A percentile compares a stretch with the other conserved stretches of the same genome.
phyloP scores from a whole-genome alignment of 306 rosid species.

The Vigna reflexopilosa region DNA sequence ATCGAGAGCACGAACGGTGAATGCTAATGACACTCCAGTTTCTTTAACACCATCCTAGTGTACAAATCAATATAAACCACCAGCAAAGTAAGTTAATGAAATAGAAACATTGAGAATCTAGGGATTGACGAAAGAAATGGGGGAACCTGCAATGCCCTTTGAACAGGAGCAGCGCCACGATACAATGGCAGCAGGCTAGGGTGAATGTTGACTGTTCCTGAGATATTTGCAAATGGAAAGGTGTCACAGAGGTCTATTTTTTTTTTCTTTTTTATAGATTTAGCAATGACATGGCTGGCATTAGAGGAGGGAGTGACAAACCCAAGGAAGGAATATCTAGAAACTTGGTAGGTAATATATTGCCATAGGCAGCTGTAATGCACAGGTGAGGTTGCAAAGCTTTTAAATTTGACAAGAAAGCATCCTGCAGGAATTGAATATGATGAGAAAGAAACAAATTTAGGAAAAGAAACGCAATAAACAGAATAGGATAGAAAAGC shows the following conservation, averaged over 20 bases:
- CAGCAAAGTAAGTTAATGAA: neutral
- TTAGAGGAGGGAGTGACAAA: conserved; percentile 39
- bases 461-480: neutral
- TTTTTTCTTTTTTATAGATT: neutral
- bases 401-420: conserved; percentile 72
- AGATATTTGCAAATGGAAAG: conserved; percentile 32
- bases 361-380: conserved; percentile 59
- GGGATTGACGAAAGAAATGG: conserved; percentile 13
- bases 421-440: conserved; percentile 52
- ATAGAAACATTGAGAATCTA: neutral
- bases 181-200: conserved; percentile 88
- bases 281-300: neutral
- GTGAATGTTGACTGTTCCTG: conserved; percentile 94
- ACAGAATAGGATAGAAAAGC: neutral
- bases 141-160: conserved; percentile 86
- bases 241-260: neutral
- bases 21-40: conserved; percentile 92
- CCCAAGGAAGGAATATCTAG: conserved; percentile 58
- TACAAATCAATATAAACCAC: conserved; percentile 5
- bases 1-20: conserved; percentile 89
- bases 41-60: conserved; percentile 83
- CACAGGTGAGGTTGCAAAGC: conserved; percentile 84
- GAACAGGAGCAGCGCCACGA: conserved; percentile 98
- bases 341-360: conserved; percentile 56
- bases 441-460: neutral